These are phyloP conservation scores for Eimeria praecox DNA, from an alignment of 169 alveolate species.

Conservation along the genomic window DNA sequence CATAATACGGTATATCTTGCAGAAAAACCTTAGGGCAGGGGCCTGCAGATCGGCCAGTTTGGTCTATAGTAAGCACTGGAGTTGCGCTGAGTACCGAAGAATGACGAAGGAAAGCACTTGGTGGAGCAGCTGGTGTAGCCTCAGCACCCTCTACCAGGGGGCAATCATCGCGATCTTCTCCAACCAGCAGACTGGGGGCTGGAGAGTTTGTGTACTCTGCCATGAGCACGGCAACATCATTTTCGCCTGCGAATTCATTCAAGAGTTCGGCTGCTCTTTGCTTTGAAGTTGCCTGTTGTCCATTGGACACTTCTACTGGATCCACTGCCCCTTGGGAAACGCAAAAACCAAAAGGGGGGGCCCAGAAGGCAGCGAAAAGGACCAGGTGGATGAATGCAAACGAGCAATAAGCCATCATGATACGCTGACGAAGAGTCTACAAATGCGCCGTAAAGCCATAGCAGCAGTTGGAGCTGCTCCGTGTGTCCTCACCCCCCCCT, in stretches of 20 bases:
- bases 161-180: constrained; percentile 18
- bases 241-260: constrained; percentile 51
- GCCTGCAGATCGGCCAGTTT: constrained; percentile 22
- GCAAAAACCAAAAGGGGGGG: background rate
- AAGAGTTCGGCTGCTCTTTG: constrained; percentile 30
- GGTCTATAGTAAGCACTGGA: background rate
- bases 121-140: background rate
- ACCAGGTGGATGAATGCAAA: background rate
- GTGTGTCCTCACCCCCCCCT: background rate
- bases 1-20: constrained; percentile 34
- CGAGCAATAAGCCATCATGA: background rate
- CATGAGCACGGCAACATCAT: constrained; percentile 41
- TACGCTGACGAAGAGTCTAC: background rate
- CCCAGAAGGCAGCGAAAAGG: background rate
- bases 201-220: background rate
- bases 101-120: background rate
- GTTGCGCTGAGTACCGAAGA: background rate
- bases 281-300: background rate
- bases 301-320: constrained; percentile 1
- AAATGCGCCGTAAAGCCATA: background rate
- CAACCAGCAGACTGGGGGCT: constrained; percentile 5
- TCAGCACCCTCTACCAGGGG: background rate
- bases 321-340: background rate
- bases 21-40: constrained; percentile 44
- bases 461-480: background rate